These are phyloP conservation scores for Castanea crenata DNA, from an alignment of 306 rosid genomes.

Conservation along the genomic window DNA sequence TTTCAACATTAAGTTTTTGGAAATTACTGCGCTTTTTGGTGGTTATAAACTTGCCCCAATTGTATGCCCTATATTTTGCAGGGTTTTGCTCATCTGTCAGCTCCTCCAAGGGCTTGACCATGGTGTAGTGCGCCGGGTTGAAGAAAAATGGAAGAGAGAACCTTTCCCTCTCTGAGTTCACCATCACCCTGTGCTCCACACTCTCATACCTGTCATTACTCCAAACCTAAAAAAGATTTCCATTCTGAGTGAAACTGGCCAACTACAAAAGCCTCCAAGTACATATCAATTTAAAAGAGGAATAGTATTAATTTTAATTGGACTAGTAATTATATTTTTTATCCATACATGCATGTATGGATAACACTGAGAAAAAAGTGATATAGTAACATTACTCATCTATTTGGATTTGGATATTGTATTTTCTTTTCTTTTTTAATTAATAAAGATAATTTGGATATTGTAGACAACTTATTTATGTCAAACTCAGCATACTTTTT, in stretches of 20 bases:
- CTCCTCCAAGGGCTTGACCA: constrained; percentile 43
- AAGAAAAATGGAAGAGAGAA: constrained; percentile 52
- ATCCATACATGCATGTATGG: too few relatives aligned
- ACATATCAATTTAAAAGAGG: too few relatives aligned
- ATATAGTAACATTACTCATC: too few relatives aligned
- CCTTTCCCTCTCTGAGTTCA: constrained; percentile 11
- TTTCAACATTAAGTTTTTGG: constrained; percentile 44
- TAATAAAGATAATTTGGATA: too few relatives aligned
- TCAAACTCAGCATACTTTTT: too few relatives aligned
- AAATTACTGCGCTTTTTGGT: constrained; percentile 35
- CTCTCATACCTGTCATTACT: constrained; percentile 67
- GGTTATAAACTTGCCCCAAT: constrained; percentile 51
- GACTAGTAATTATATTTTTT: too few relatives aligned
- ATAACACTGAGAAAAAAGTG: too few relatives aligned
- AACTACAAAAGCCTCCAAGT: background rate
- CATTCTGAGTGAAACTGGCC: background rate
- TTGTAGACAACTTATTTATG: too few relatives aligned
- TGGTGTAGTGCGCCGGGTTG: constrained; percentile 55
- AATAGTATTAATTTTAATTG: too few relatives aligned
- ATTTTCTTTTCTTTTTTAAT: too few relatives aligned
- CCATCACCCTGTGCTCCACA: constrained; percentile 61
- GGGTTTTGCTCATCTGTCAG: constrained; percentile 38
- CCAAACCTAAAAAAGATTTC: constrained; percentile 55
- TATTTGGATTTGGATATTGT: too few relatives aligned
- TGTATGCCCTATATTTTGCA: constrained; percentile 44